These are phyloP conservation scores for Suillus fuscotomentosus DNA, from an alignment of 768 basidiomycete species.

Conservation along the genomic window DNA sequence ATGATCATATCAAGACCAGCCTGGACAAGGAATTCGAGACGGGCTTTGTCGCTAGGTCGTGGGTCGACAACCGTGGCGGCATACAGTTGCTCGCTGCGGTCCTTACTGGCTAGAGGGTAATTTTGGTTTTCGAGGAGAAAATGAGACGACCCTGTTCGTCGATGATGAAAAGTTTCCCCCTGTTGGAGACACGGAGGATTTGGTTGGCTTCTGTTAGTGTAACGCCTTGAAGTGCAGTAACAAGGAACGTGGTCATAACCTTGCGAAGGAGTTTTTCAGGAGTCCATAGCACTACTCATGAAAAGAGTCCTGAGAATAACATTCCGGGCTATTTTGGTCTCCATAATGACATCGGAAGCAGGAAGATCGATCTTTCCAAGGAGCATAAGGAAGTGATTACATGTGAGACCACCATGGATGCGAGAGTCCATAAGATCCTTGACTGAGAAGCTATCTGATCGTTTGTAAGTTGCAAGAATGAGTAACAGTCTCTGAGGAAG, in stretches of 20 bases:
- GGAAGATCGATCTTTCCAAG: conserved; percentile 96
- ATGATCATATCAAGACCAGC: conserved; percentile 95
- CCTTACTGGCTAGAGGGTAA: conserved; percentile 92
- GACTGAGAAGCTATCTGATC: conserved; percentile 81
- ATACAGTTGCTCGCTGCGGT: conserved; percentile 91
- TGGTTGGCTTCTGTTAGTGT: conserved; percentile 90
- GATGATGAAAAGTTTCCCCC: conserved; percentile 92
- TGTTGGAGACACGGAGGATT: conserved; percentile 93
- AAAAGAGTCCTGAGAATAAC: conserved; percentile 93
- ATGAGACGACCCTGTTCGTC: conserved; percentile 62
- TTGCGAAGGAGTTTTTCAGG: conserved; percentile 59
- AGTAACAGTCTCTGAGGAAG: conserved; percentile 68
- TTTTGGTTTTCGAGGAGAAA: conserved; percentile 93
- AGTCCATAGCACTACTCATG: conserved; percentile 97
- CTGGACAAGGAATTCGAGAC: conserved; percentile 82
- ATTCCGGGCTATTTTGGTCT: conserved; percentile 87
- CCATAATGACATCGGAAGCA: conserved; percentile 74
- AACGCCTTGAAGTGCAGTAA: conserved; percentile 85
- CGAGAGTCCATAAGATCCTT: conserved; percentile 84
- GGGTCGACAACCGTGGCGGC: conserved; percentile 96
- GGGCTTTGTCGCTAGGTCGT: conserved; percentile 81
- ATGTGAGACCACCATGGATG: conserved; percentile 89
- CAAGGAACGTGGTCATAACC: conserved; percentile 87
- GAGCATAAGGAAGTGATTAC: conserved; percentile 93
- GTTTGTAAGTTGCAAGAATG: conserved; percentile 70